These are phyloP conservation scores for Arthrobotrys entomopaga DNA, from an alignment of 2,329 filamentous ascomycete genomes.

Conservation along the genomic window DNA sequence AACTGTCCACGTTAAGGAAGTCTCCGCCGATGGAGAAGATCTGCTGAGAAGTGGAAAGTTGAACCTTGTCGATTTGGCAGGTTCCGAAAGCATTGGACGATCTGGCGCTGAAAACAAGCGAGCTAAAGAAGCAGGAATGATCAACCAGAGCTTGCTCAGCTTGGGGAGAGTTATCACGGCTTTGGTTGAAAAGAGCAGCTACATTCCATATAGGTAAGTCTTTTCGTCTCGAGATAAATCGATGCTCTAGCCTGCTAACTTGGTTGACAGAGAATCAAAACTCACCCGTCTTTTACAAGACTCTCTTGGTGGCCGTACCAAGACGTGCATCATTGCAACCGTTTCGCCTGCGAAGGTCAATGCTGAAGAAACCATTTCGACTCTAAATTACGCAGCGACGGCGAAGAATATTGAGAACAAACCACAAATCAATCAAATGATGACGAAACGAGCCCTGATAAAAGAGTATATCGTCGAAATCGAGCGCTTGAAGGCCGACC, in stretches of 20 bases:
- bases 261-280: slow-evolving; percentile 81
- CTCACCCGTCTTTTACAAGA: slow-evolving; percentile 94
- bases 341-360: slow-evolving; percentile 95
- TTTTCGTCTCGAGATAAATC: slow-evolving; percentile 5
- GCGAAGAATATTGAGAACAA: slow-evolving; percentile 99
- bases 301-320: slow-evolving; percentile 91
- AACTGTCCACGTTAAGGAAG: slow-evolving; percentile 86
- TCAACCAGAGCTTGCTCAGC: slow-evolving; percentile 97
- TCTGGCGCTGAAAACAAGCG: slow-evolving; percentile 98
- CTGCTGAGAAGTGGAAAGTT: slow-evolving; percentile 91
- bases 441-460: slow-evolving; percentile 92
- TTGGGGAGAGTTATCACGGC: slow-evolving; percentile 97
- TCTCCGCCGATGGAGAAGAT: slow-evolving; percentile 84
- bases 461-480: slow-evolving; percentile 92
- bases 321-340: slow-evolving; percentile 98
- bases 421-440: slow-evolving; percentile 89
- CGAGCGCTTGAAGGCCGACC: slow-evolving; percentile 90
- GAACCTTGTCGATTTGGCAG: slow-evolving; percentile 94
- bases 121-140: slow-evolving; percentile 91
- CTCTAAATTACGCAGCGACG: slow-evolving; percentile 94
- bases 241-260: slow-evolving; percentile 58
- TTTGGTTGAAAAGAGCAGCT: slow-evolving; percentile 84
- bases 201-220: slow-evolving; percentile 78
- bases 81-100: slow-evolving; percentile 96
- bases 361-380: slow-evolving; percentile 97